Evolutionary conservation across 2,329 filamentous ascomycete species (phyloP), one percentile per base, ranked within the genome.

Genomic region (Aspergillus ustus): DNA sequence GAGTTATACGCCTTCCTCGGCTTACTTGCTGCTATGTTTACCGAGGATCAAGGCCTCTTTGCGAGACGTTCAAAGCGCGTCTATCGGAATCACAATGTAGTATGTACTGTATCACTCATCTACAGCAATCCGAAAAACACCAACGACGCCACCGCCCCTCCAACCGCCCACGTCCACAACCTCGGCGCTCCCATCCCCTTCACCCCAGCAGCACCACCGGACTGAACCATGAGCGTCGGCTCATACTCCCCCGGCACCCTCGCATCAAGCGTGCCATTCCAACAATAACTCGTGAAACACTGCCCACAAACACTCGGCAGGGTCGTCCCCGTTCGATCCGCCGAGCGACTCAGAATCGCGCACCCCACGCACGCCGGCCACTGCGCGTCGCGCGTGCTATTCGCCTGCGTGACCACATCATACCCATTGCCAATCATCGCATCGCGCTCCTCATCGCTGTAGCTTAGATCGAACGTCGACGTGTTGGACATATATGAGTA

Each of bases 341-440:
- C 85, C 70, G 88, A 91, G 62, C 93, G 85, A 59, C 84, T 86
- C 11, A 97, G 82, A 50, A 95, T 87, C 4, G 93, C 93, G 76
- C 93, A 97, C 22, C 88, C 91, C 7, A 96, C 88, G 68, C 93
- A 97, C 5, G 87, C 83, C 1, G 89, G 83, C 93, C 93, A 97
- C 63, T 88, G 76, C 4, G 77, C 67, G 73, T 95, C 89, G 4
- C 89, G 73, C 0, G 91, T 93, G 50, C 84, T 86, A 77, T 97
- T 97, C 57, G 86, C 91, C 81, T 89, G 88, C 0, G 93, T 96
- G 3, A 86, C 93, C 8, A 89, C 86, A 68, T 93, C 85, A 79
- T 90, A 93, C n/a, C 92, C 94, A 78, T 97, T 97, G 67, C 85
- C 75, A 70, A 98, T 91, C 72, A 96, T 91, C 65, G 83, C 83